Conservation (phyloP, 371 early-diverging fungal species). For the Dentiscutata heterogama region DNA sequence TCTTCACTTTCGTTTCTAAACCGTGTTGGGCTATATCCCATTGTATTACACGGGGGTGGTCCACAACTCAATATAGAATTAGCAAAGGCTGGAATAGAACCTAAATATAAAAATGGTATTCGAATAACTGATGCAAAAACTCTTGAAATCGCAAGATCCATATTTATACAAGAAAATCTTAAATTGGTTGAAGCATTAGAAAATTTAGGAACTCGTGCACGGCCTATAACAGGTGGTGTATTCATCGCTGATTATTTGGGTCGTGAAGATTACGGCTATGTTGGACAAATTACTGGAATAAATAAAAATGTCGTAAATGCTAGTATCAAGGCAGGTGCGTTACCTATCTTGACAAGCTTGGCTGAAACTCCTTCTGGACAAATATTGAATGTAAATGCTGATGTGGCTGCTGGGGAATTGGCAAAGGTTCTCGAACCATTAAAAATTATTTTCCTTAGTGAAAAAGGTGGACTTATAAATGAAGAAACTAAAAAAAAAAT, state of each 20-base stretch:
- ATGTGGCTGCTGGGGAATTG: constrained; percentile 96
- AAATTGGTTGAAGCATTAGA: constrained; percentile 97
- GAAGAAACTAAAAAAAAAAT: constrained; percentile 94
- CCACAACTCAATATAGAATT: constrained; percentile 94
- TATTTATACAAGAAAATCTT: constrained; percentile 93
- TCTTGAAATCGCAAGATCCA: constrained; percentile 89
- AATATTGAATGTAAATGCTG: constrained; percentile 97
- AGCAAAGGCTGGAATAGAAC: constrained; percentile 88
- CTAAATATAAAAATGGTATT: constrained; percentile 96
- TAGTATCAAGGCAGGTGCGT: constrained; percentile 90
- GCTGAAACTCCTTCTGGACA: constrained; percentile 97
- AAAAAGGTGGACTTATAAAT: constrained; percentile 94
- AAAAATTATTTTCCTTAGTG: constrained; percentile 96
- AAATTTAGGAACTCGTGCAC: constrained; percentile 91
- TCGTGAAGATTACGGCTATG: constrained; percentile 90
- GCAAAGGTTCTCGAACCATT: constrained; percentile 96
- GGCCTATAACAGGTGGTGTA: constrained; percentile 95
- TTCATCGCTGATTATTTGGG: constrained; percentile 96
- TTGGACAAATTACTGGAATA: constrained; percentile 90
- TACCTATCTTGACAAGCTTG: constrained; percentile 94
- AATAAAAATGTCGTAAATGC: constrained; percentile 93
- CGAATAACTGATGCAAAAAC: constrained; percentile 94
- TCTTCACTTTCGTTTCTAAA: constrained; percentile 95
- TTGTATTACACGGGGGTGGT: constrained; percentile 97
- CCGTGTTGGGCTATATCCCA: constrained; percentile 97